Base-by-base conservation (phyloP, 2,329 filamentous ascomycete genomes). In the Bisporella sp. region DNA sequence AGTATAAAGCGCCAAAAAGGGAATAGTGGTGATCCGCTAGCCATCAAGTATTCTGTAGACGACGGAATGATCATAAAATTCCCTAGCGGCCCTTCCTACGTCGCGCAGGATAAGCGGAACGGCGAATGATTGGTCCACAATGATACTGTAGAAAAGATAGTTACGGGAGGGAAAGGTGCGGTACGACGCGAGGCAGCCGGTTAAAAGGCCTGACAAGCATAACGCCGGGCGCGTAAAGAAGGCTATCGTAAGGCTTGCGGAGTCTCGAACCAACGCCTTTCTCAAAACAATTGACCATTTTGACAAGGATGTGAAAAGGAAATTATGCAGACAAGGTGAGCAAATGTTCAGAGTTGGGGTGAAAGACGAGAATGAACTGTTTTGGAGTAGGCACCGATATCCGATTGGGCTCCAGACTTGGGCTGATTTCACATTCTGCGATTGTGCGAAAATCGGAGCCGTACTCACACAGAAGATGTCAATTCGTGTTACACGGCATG, bases 211-310 rank as follows among this genome's bases (percentile, higher is more conserved):
- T 46, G 55, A 57, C 49, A 46, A 41, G 35, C 55, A 60, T 58
- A 59, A 51, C 56, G 57, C 62, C 62, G 62, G 62, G 63, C 63
- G 63, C 63, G 59, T 65, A 65, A 59, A 62, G 56, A 57, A 57
- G 53, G 60, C 59, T 55, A 54, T 56, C 56, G 60, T 64, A 64
- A 58, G 63, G 63, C 56, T 60, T 48, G 50, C 53, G 55, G 45
- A 51, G 48, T 53, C 46, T 45, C 29, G 31, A 21, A 42, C 57
- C 54, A 57, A 58, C 54, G 52, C 51, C 43, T 45, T 40, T 55
- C 47, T 42, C 55, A 45, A 56, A 54, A 48, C 46, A 54, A 49
- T 48, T 44, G 48, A 21, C 21, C 21, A 21, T 21, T 21, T 21
- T 21, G 21, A 21, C 60, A 60, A 54, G 60, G 61, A 56, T 55